Base-by-base conservation (phyloP, 148 eudicot species). In the Camellia granthamiana region DNA sequence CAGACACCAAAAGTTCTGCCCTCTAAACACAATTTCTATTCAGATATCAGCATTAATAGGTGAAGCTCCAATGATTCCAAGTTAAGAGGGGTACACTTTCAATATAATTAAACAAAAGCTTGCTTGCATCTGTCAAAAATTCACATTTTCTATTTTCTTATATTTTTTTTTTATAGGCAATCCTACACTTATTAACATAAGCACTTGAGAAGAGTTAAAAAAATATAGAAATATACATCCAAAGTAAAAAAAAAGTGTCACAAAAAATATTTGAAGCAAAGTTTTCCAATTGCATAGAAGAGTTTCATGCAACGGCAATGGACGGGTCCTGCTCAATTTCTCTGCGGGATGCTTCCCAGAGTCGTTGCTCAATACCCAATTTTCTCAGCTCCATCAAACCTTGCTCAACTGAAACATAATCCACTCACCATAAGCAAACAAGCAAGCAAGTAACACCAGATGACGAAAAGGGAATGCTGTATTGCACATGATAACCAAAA, bases 361-460 rank as follows among this genome's bases (percentile, higher is more conserved):
- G 89, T 52, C 88, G 80, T 72, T 75, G 87, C 83, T 88, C 92
- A 64, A 90, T 89, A 69, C 88, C 92, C 83, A 92, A 70, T 82
- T 94, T 92, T 82, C 95, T 85, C 84, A 91, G 85, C 91, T 94
- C 98, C 84, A 78, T 84, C 73, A 94, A 77, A 62, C 98, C 98
- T 84, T 85, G 91, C 77, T 94, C 98, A 78, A 84, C 95, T 94
- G 84, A 46, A 83, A 63, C 58, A 60, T 41, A 60, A 62, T 69
- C n/a, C 60, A 72, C 49, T 66, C 64, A 72, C 10, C 71, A 70
- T 61, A 49, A 78, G 47, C 54, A 58, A 59, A 74, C 3, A 55
- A 72, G 61, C 44, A 16, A 19, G 0, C 54, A 72, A 7, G 38
- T 30, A 30, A 30, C 38, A 30, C 1, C 1, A 30, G 1, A 30